Evolutionary conservation across 805 yeast genomes (phyloP), one percentile per base, ranked within the genome.

Genomic region (Zygosaccharomyces rouxii): DNA sequence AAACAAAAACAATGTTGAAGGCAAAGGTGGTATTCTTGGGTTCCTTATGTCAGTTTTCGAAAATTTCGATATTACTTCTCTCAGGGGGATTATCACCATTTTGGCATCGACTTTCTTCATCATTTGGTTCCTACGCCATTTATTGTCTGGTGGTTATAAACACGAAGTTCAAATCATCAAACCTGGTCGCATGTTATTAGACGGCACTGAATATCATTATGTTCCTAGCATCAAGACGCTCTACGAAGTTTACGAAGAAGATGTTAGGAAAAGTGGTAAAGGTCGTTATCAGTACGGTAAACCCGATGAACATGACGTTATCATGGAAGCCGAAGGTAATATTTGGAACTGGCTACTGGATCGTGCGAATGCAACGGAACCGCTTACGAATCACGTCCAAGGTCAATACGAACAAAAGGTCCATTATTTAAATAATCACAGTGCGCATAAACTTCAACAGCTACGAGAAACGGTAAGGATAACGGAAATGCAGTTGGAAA

Each of bases 261-360:
- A 60, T 33, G 50, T 59, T 23, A 56, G 49, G 44, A 46, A 41
- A 29, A 49, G 47, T 11, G 35, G 40, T 16, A 30, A 38, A 48
- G 57, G 38, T 44, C 47, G 40, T 19, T 42, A 23, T 21, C 29
- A 33, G 5, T 14, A 41, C 13, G 33, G 30, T 19, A 33, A 44
- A 10, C 30, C 45, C 5, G 56, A 40, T 48, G 53, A 35, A 44
- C 42, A 47, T 10, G 54, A 69, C 51, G 49, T 68, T 52, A 56
- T 66, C 16, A 56, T 70, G 50, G 71, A 72, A 47, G 77, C 80
- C 50, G 89, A 86, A 64, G 71, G 75, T 14, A 74, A 75, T 21
- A 60, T 86, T 38, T 86, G 94, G 94, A 75, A 79, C 40, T 86
- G 95, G 95, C 72, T 86, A 38, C 74, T 73, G 38, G 71, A 69